A percentile compares a stretch with the other conserved stretches of the same genome.
phyloP scores from a whole-genome alignment of 495 filamentous ascomycete genomes.

The Aspergillus taichungensis region DNA sequence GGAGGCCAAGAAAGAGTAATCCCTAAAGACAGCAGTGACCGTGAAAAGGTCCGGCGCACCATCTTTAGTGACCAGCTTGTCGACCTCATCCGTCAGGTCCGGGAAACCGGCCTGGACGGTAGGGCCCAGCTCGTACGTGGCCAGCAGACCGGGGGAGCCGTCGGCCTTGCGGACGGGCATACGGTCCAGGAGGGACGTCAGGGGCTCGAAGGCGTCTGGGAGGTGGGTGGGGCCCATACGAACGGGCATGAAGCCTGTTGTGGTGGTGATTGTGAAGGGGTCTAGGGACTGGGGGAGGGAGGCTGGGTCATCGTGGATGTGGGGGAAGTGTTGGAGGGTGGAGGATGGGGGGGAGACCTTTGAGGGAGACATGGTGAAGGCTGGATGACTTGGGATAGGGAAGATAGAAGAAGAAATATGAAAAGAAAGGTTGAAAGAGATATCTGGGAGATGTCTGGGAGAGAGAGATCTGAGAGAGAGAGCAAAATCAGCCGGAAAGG shows the following conservation, averaged over 20 bases:
- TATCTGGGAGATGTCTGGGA: not conserved
- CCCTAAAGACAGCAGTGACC: constrained; percentile 76
- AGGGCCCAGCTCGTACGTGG: constrained; percentile 59
- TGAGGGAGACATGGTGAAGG: constrained; percentile 9
- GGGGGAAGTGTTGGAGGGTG: constrained; percentile 44
- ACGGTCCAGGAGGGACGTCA: constrained; percentile 60
- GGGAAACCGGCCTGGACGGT: constrained; percentile 57
- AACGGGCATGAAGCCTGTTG: constrained; percentile 61
- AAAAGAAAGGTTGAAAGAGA: constrained; percentile 11
- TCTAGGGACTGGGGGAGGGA: constrained; percentile 47
- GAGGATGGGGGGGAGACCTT: not conserved
- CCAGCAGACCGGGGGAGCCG: constrained; percentile 69
- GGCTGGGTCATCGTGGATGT: constrained; percentile 49
- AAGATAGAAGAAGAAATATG: constrained; percentile 10
- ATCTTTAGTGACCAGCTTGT: constrained; percentile 47
- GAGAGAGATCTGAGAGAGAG: constrained; percentile 6
- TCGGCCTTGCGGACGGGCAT: constrained; percentile 65
- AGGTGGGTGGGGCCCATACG: constrained; percentile 27
- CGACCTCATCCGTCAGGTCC: constrained; percentile 61
- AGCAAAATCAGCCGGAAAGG: constrained; percentile 20
- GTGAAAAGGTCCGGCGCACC: constrained; percentile 55
- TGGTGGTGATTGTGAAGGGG: constrained; percentile 82
- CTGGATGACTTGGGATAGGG: constrained; percentile 25
- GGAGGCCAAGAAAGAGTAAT: constrained; percentile 83
- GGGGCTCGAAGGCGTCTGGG: constrained; percentile 58